These are phyloP conservation scores for Hortiboletus rubellus DNA, from an alignment of 1,284 basidiomycete species.

Conservation along the genomic window DNA sequence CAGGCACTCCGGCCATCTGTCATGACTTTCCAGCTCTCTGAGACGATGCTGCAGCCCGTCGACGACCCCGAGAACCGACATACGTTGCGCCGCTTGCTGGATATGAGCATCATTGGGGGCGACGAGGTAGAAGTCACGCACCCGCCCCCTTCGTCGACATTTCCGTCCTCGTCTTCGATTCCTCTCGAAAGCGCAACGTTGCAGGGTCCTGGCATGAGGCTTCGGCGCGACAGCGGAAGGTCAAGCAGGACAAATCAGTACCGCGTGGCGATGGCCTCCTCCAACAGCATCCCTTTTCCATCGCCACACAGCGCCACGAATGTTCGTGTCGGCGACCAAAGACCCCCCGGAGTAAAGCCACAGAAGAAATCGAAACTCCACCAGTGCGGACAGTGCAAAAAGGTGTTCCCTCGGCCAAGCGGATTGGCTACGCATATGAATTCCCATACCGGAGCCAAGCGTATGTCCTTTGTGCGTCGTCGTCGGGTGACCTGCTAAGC, in stretches of 20 bases:
- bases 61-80: constrained; percentile 32
- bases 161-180: constrained; percentile 2
- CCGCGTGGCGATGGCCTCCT: constrained; percentile 12
- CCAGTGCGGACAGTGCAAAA: constrained; percentile 52
- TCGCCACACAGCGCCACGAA: constrained; percentile 10
- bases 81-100: constrained; percentile 17
- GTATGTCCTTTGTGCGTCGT: constrained; percentile 39
- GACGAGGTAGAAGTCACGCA: constrained; percentile 15
- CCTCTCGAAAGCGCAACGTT: constrained; percentile 4
- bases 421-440: constrained; percentile 68
- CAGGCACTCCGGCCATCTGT: constrained; percentile 28
- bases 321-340: constrained; percentile 11
- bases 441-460: constrained; percentile 61
- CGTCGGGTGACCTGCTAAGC: constrained; percentile 10
- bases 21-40: constrained; percentile 35
- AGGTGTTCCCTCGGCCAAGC: constrained; percentile 62
- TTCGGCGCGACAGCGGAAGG: constrained; percentile 19
- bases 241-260: constrained; percentile 12
- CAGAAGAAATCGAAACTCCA: constrained; percentile 54
- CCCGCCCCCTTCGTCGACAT: constrained; percentile 3
- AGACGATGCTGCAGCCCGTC: constrained; percentile 25
- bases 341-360: constrained; percentile 9
- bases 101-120: constrained; percentile 20
- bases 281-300: constrained; percentile 5
- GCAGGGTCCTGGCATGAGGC: constrained; percentile 33